Evolutionary conservation across 106 monocot genomes (phyloP).

Genomic region (Apostasia ramifera): DNA sequence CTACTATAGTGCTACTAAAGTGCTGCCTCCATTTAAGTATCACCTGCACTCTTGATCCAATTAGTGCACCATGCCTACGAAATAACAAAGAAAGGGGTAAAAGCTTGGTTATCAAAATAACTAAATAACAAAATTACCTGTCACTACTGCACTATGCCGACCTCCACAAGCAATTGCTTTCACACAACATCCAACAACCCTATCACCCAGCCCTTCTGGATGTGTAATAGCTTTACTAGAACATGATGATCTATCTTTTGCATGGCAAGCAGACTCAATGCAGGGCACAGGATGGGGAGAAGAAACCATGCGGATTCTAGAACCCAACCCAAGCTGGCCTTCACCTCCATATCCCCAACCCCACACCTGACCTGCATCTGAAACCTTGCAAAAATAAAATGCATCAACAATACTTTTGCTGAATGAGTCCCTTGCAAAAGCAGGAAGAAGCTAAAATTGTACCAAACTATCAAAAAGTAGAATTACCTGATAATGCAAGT

Average conservation of each 20-base stretch:
- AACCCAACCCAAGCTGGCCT: slow-evolving; percentile 95
- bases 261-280: slow-evolving; percentile 46
- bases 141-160: slow-evolving; percentile 90
- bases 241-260: slow-evolving; percentile 40
- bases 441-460: not conserved
- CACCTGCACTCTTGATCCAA: too few relatives aligned
- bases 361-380: slow-evolving; percentile 95
- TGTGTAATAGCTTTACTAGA: slow-evolving; percentile 27
- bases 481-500: slow-evolving; percentile 85
- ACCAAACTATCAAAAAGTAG: slow-evolving; percentile 1
- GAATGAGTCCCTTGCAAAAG: not conserved
- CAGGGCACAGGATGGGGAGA: slow-evolving; percentile 90
- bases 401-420: slow-evolving; percentile 15
- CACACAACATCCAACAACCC: slow-evolving; percentile 47
- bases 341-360: slow-evolving; percentile 99
- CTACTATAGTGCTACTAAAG: too few relatives aligned
- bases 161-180: slow-evolving; percentile 97
- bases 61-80: not conserved
- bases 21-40: too few relatives aligned
- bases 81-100: not conserved
- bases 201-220: slow-evolving; percentile 29
- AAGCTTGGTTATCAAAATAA: not conserved
- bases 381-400: slow-evolving; percentile 41
- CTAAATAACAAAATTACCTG: slow-evolving; percentile 33
- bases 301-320: slow-evolving; percentile 75